A percentile compares a stretch with the other conserved stretches of the same genome.
Conservation (phyloP, 164 flowering plant genomes). For the Sedum album region DNA sequence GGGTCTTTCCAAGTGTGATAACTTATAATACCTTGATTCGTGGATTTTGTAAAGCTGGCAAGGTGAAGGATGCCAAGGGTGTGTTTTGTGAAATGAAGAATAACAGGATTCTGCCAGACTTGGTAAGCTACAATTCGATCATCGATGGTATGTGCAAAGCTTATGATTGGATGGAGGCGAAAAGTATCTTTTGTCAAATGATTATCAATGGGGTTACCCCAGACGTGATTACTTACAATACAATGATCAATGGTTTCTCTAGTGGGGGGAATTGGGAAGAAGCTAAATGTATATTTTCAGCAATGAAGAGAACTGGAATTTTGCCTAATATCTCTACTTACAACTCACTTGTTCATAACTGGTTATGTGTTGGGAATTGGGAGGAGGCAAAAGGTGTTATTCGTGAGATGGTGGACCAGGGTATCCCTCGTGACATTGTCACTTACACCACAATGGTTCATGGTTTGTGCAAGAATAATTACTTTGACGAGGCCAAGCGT, state of each 20-base stretch:
- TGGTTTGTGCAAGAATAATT: background rate
- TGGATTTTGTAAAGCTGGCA: slow-evolving; percentile 24
- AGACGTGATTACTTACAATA: too few species aligned
- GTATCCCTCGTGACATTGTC: too few species aligned
- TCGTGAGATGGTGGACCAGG: background rate
- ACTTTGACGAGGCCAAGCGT: background rate
- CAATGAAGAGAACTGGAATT: slow-evolving; percentile 24
- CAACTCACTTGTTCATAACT: slow-evolving; percentile 1
- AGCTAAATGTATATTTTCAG: slow-evolving; percentile 26
- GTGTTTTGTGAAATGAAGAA: too few species aligned
- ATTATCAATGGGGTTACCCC: too few species aligned
- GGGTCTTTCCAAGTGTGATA: slow-evolving; percentile 47
- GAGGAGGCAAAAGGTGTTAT: slow-evolving; percentile 4
- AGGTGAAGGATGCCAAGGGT: too few species aligned
- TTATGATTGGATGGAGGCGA: slow-evolving; percentile 30
- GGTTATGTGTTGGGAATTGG: background rate
- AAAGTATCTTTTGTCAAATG: slow-evolving; percentile 29
- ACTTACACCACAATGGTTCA: too few species aligned
- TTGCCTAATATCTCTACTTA: slow-evolving; percentile 20
- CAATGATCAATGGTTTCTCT: slow-evolving; percentile 30
- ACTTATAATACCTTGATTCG: slow-evolving; percentile 34
- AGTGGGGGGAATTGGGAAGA: slow-evolving; percentile 22
- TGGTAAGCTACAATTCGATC: slow-evolving; percentile 28
- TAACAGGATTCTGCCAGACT: slow-evolving; percentile 25
- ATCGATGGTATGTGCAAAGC: too few species aligned